phyloP scores from a whole-genome alignment of 345 rosid species.

The Citrus unshiu region DNA sequence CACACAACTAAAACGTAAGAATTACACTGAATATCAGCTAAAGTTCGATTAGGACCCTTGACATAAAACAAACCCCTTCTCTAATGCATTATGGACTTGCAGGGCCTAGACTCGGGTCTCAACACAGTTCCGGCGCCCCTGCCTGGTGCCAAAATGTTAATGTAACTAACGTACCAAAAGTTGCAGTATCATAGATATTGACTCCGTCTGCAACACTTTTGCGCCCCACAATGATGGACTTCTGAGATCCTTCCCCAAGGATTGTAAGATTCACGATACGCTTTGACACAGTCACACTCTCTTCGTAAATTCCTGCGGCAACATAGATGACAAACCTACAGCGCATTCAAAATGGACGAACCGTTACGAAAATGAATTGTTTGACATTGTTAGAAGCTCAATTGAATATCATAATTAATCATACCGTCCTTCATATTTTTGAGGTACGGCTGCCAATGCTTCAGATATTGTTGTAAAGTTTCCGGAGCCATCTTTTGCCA shows the following conservation, averaged over 20 bases:
- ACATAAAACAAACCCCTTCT: no score
- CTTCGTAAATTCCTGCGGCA: constrained; percentile 65
- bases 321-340: constrained; percentile 68
- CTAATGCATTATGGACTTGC: no score
- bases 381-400: not conserved
- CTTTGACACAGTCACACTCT: constrained; percentile 47
- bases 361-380: not conserved
- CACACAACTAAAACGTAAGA: no score
- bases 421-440: constrained; percentile 54
- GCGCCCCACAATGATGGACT: constrained; percentile 47
- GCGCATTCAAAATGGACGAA: not conserved
- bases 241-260: constrained; percentile 85
- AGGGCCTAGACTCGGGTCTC: not conserved
- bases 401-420: not conserved
- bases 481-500: constrained; percentile 86
- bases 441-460: constrained; percentile 65
- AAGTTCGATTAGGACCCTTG: no score
- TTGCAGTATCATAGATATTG: constrained; percentile 55
- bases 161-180: constrained; percentile 45
- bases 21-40: no score
- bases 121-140: no score
- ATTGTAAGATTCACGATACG: constrained; percentile 55
- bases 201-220: constrained; percentile 55
- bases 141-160: not conserved
- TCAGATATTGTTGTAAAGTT: constrained; percentile 56